Evolutionary conservation across 805 yeast genomes (phyloP).

Genomic region (Tetrapisispora nanseiensis): DNA sequence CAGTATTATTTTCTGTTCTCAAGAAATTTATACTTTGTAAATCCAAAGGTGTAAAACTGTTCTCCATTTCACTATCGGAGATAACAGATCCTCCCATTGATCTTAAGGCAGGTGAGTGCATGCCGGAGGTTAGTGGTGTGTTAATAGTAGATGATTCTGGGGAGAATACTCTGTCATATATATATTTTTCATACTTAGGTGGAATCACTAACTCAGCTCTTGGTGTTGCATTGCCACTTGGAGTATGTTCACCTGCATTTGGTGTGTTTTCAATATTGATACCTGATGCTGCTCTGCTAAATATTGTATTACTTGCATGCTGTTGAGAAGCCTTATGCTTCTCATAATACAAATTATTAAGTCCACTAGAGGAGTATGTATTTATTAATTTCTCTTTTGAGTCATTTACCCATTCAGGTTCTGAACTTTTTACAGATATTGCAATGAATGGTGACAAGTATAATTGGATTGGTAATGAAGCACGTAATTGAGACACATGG

Average conservation of each 20-base stretch:
- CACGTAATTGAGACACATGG: conserved; percentile 83
- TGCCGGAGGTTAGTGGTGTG: neutral
- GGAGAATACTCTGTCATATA: conserved; percentile 53
- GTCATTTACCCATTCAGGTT: neutral
- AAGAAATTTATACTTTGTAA: neutral
- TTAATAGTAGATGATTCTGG: neutral
- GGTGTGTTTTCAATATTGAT: conserved; percentile 55
- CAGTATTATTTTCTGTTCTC: neutral
- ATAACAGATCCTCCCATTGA: neutral
- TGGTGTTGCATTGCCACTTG: neutral
- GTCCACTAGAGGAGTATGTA: conserved; percentile 29
- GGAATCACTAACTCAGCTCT: conserved; percentile 53
- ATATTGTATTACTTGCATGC: conserved; percentile 33
- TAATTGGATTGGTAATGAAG: conserved; percentile 71
- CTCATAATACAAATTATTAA: conserved; percentile 4
- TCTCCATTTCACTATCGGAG: neutral
- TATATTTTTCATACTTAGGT: conserved; percentile 72
- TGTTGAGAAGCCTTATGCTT: conserved; percentile 61
- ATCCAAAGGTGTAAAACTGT: neutral
- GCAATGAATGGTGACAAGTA: conserved; percentile 72
- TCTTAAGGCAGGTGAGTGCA: neutral
- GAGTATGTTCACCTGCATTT: conserved; percentile 41
- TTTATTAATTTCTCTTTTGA: conserved; percentile 3
- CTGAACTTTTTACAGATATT: neutral
- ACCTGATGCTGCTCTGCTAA: conserved; percentile 31